phyloP scores from a whole-genome alignment of 2,329 filamentous ascomycete species.

The Tolypocladium endophyticum region DNA sequence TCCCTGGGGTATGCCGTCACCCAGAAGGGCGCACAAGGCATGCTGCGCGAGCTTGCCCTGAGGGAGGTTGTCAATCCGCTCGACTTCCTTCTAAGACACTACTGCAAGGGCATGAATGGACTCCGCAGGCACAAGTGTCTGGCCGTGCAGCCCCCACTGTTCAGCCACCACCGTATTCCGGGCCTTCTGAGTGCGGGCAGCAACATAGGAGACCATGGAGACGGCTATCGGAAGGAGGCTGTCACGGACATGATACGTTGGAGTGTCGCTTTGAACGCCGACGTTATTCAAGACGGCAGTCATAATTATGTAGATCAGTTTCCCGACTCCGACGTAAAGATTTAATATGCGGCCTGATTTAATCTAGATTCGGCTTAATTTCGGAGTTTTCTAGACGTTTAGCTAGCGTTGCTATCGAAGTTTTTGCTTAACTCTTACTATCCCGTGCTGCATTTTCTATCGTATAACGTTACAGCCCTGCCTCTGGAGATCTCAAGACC shows the following conservation, averaged over 20 bases:
- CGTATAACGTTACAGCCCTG: too few relatives aligned
- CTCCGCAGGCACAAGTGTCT: constrained; percentile 27
- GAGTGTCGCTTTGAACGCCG: constrained; percentile 29
- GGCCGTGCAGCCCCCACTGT: constrained; percentile 29
- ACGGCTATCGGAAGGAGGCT: constrained; percentile 17
- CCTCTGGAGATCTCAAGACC: too few relatives aligned
- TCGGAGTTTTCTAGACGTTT: too few relatives aligned
- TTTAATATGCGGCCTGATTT: too few relatives aligned
- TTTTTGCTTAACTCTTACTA: too few relatives aligned
- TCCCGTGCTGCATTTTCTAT: too few relatives aligned
- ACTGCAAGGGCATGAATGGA: constrained; percentile 29
- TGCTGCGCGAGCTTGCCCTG: constrained; percentile 32
- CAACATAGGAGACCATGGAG: constrained; percentile 24
- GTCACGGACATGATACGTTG: constrained; percentile 25
- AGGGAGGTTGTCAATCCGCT: constrained; percentile 26
- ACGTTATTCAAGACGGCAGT: constrained; percentile 22
- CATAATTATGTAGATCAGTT: constrained; percentile 15
- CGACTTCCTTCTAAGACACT: constrained; percentile 34
- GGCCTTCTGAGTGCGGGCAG: constrained; percentile 23
- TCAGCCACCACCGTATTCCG: constrained; percentile 31
- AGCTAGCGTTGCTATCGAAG: too few relatives aligned
- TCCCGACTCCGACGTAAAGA: background rate
- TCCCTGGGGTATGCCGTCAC: constrained; percentile 33
- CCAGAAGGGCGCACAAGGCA: constrained; percentile 27
- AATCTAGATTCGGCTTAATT: too few relatives aligned